phyloP scores from a whole-genome alignment of 2,329 filamentous ascomycete species.

The Monilinia polystroma region DNA sequence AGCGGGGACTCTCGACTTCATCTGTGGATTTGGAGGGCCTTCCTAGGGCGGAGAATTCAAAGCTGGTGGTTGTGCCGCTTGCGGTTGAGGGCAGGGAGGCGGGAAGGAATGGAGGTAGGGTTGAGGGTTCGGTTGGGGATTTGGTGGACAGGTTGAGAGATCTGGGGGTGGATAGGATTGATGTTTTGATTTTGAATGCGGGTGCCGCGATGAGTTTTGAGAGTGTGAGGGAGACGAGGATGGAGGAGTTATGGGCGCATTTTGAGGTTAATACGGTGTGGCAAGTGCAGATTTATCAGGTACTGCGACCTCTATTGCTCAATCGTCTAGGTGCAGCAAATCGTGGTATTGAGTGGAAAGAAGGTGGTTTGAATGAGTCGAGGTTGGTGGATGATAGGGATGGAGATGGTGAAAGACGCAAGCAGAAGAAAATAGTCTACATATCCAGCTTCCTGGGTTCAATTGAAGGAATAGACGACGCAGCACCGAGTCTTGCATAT shows the following conservation, averaged over 20 bases:
- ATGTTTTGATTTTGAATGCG: slow-evolving; percentile 54
- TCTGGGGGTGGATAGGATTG: slow-evolving; percentile 44
- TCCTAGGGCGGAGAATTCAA: background rate
- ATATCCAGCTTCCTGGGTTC: slow-evolving; percentile 39
- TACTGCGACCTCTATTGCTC: slow-evolving; percentile 44
- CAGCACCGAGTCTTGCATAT: slow-evolving; percentile 42
- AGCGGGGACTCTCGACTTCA: slow-evolving; percentile 38
- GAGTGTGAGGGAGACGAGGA: slow-evolving; percentile 36
- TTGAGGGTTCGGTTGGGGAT: background rate
- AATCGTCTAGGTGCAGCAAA: too few species aligned
- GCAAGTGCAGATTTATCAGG: slow-evolving; percentile 47
- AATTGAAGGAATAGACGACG: slow-evolving; percentile 30
- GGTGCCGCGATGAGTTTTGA: slow-evolving; percentile 43
- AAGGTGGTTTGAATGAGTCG: background rate
- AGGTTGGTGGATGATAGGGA: too few species aligned
- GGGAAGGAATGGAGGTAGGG: rapidly evolving
- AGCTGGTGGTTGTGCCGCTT: background rate
- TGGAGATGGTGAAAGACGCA: slow-evolving; percentile 23
- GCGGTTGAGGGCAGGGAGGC: background rate
- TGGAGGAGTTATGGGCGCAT: slow-evolving; percentile 42
- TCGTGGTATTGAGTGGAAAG: background rate
- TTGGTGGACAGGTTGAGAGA: background rate
- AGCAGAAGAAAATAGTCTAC: slow-evolving; percentile 43
- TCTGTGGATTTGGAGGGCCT: slow-evolving; percentile 7
- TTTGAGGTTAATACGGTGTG: slow-evolving; percentile 49